Base-by-base conservation (phyloP, 225 moss, liverwort and hornwort species). In the Bryum argenteum region DNA sequence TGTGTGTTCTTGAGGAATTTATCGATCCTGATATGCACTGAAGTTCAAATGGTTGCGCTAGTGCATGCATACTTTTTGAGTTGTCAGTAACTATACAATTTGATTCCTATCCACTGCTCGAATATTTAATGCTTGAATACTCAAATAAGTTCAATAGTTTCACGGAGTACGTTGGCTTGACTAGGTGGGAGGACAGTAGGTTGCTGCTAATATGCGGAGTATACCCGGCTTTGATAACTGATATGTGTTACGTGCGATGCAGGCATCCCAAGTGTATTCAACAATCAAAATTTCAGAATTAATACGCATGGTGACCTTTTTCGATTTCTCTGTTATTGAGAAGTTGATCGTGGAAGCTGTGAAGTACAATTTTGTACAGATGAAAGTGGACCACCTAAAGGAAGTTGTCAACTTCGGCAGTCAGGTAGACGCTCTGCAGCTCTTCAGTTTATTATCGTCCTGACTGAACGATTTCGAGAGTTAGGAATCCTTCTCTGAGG, bases 341-440 rank as follows among this genome's bases (percentile, higher is more conserved):
- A 91, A 92, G 79, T 78, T 98, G 78, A 89, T 95, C 8, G 98
- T 98, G 0, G 94, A 98, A 79, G 98, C 98, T 33, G 98, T 94
- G 69, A 98, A 98, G 70, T 98, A 92, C 67, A 98, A 91, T 40
- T 98, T 83, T 58, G 14, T 48, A 84, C 94, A 95, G 74, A 85
- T 92, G 64, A 95, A 91, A 75, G 85, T 95, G 67, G 95, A 95
- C 57, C 95, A 95, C 71, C 71, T 89, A 70, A 90, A 73, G 48
- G 95, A 86, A 75, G 73, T 84, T 53, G 81, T 95, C 8, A 85
- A 85, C 54, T 86, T 95, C 10, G 92, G 89, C 61, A 92, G 90
- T 60, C 95, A 91, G 91, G 94, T 94, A 66, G 50, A 19, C 22
- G 22, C 1, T 11, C 18, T 23, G 1, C n/a, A 21, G 4, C 23